Evolutionary conservation across 2,329 filamentous ascomycete species (phyloP).

Genomic region (Bipolaris victoriae): DNA sequence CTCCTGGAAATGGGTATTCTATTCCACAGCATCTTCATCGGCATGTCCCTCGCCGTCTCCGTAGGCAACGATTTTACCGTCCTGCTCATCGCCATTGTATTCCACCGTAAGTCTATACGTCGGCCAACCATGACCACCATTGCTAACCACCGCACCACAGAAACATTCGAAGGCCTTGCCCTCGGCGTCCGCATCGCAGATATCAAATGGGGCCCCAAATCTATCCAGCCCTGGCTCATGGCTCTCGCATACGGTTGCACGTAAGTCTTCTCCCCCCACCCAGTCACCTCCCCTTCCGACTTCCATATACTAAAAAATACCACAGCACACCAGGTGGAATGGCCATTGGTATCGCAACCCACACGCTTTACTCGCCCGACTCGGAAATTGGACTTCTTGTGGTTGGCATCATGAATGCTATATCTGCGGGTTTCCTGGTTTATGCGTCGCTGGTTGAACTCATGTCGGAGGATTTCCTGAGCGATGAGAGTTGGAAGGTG

Average conservation of each 20-base stretch:
- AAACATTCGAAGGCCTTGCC: conserved; percentile 87
- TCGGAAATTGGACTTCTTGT: conserved; percentile 78
- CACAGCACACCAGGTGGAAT: conserved; percentile 75
- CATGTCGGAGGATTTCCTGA: conserved; percentile 81
- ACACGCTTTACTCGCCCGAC: conserved; percentile 79
- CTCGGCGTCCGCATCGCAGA: conserved; percentile 84
- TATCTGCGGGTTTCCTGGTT: conserved; percentile 78
- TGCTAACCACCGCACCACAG: neutral
- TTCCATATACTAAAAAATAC: neutral
- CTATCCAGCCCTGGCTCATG: conserved; percentile 68
- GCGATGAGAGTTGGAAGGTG: conserved; percentile 73
- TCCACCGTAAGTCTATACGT: conserved; percentile 53
- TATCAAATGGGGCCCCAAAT: conserved; percentile 59
- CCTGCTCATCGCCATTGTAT: conserved; percentile 65
- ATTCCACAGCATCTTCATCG: conserved; percentile 68
- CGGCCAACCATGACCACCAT: neutral
- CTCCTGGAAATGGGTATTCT: conserved; percentile 65
- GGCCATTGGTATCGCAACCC: conserved; percentile 77
- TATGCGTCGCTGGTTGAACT: conserved; percentile 86
- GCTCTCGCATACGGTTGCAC: conserved; percentile 73
- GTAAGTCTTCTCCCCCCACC: neutral
- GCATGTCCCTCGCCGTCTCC: conserved; percentile 63
- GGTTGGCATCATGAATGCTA: conserved; percentile 87
- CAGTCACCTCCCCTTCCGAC: conserved; percentile 2
- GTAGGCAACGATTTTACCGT: conserved; percentile 61